phyloP scores from a whole-genome alignment of 345 rosid species.

The Corchorus capsularis region DNA sequence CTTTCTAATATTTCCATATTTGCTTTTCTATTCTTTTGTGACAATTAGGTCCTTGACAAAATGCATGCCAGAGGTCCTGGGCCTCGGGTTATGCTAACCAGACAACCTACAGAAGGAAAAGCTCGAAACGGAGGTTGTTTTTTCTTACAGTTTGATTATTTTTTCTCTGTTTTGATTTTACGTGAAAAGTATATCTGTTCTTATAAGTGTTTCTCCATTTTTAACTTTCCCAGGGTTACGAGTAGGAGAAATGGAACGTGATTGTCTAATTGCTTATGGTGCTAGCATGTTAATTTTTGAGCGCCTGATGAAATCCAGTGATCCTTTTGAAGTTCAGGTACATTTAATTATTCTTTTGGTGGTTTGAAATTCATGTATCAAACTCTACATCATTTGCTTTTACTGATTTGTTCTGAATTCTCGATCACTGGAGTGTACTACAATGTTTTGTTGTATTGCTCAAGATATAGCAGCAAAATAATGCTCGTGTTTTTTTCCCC shows the following conservation, averaged over 20 bases:
- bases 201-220: neutral
- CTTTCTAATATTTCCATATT: neutral
- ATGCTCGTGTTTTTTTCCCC: neutral
- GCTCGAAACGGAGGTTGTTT: slow-evolving; percentile 85
- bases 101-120: slow-evolving; percentile 99
- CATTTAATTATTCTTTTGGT: slow-evolving; percentile 12
- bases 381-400: neutral
- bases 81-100: slow-evolving; percentile 83
- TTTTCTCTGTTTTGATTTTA: slow-evolving; percentile 17
- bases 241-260: slow-evolving; percentile 99
- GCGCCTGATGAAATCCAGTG: slow-evolving; percentile 93
- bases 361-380: neutral
- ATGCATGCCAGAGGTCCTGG: slow-evolving; percentile 98
- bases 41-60: slow-evolving; percentile 73
- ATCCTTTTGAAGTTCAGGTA: slow-evolving; percentile 96
- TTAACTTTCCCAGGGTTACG: slow-evolving; percentile 61
- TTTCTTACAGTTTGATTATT: slow-evolving; percentile 11
- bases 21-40: neutral
- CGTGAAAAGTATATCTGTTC: neutral
- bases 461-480: slow-evolving; percentile 1
- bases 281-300: slow-evolving; percentile 90
- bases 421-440: neutral
- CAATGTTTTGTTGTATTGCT: neutral
- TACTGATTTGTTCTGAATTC: neutral
- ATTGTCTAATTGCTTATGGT: slow-evolving; percentile 95